Evolutionary conservation across 2,329 filamentous ascomycete species (phyloP), one percentile per base, ranked within the genome.

Genomic region (Colletotrichum sp.): DNA sequence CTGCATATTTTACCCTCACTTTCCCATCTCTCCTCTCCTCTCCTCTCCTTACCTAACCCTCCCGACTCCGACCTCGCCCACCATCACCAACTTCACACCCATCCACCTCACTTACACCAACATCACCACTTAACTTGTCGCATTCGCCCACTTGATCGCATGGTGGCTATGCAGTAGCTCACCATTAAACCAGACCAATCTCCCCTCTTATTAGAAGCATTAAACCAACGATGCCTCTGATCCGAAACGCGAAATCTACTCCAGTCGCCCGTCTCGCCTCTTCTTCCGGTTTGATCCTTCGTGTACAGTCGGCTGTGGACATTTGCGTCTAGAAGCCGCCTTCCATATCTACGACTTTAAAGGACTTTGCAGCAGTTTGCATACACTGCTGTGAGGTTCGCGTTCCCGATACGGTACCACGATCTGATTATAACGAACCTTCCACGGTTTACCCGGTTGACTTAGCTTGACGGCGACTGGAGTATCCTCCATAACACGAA

Each of bases 241-340:
- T 85, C 88, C 86, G 84, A 85, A 84, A 83, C 81, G 81, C 81
- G 81, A 80, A 83, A 83, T 84, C 83, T 80, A 87, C 85, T 87
- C 89, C 91, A 92, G 91, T 93, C 90, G 91, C 88, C 89, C 87
- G 90, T 90, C 89, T 87, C 85, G 89, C 88, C 86, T 88, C 86
- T 90, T 91, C 89, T 83, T 88, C 90, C 90, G 89, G 90, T 90
- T 84, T 87, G 83, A 88, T 90, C 87, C 84, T 87, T 87, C 84
- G 88, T 90, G 88, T 88, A 89, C 88, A 87, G 83, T 85, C 85
- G 84, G 85, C 84, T 84, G 81, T 81, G 82, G 82, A 82, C 84
- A 80, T 78, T 72, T 76, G 83, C 81, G 84, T 87, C 83, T 90
- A 89, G 85, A 84, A 84, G 80, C 82, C 81, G 78, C 79, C 83